Evolutionary conservation across 495 filamentous ascomycete species (phyloP), one percentile per base, ranked within the genome.

Genomic region (Venustampulla echinocandica): DNA sequence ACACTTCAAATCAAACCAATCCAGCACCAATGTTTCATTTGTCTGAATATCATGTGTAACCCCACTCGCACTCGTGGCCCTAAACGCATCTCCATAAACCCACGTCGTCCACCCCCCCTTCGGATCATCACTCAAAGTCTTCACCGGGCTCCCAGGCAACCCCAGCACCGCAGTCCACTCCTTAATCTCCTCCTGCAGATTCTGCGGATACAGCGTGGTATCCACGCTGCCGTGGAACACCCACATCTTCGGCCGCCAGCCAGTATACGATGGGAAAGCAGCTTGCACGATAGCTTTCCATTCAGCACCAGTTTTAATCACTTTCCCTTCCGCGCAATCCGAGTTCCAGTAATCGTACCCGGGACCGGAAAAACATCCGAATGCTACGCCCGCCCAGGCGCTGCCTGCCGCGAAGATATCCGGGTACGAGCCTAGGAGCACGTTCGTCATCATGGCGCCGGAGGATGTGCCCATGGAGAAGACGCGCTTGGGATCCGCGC

Each of bases 331-430:
- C 4, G 71, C 64, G 52, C 69, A 74, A 23, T 57, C 58, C 19
- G 60, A 50, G 47, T 64, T 71, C 73, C 71, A 74, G 1, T 10
- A 11, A 9, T 59, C 58, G 17, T 64, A 61, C 14, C 66, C 68
- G 17, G 34, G 35, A 37, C 37, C 51, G 2, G 57, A 47, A 59
- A 79, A 81, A 64, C 79, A 82, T 6, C 77, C 78, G 21, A 71
- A 76, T 9, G 78, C 64, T 1, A 83, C 76, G 17, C 79, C 79
- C 4, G 75, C 63, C 61, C 79, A 82, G 28, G 64, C 77, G 7
- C 66, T 69, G 9, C 64, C 67, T 11, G 60, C 66, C 2, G 60
- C 64, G 38, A 70, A 70, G 17, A 70, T 20, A 44, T 70, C 67
- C 2, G 67, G 63, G 38, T 67, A 67, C 0, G 63, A 50, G 3